Evolutionary conservation across 2,329 filamentous ascomycete species (phyloP).

Genomic region (Alternaria triticimaculans): DNA sequence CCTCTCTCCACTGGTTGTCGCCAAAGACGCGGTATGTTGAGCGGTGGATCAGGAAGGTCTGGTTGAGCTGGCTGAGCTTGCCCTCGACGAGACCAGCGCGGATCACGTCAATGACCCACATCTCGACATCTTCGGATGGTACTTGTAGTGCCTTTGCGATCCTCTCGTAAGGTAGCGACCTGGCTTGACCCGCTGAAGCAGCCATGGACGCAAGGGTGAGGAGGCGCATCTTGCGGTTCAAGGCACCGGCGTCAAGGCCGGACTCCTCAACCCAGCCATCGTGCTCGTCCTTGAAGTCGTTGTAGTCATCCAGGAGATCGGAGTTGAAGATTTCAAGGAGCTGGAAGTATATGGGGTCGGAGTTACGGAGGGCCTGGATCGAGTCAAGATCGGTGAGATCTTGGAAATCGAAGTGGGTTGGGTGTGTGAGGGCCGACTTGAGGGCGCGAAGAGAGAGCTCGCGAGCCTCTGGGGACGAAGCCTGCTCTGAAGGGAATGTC

Average conservation of each 20-base stretch:
- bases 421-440: conserved; percentile 70
- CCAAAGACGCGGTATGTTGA: conserved; percentile 96
- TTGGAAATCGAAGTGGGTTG: conserved; percentile 74
- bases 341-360: conserved; percentile 84
- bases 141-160: conserved; percentile 88
- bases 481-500: conserved; percentile 69
- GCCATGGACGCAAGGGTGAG: conserved; percentile 91
- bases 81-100: conserved; percentile 94
- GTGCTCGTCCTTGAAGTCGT: conserved; percentile 93
- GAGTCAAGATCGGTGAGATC: conserved; percentile 74
- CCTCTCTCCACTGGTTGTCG: conserved; percentile 97
- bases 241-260: conserved; percentile 71
- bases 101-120: conserved; percentile 99
- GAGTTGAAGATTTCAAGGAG: conserved; percentile 94
- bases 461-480: conserved; percentile 61
- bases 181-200: conserved; percentile 75
- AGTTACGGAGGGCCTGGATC: conserved; percentile 85
- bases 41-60: conserved; percentile 93
- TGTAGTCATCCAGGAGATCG: conserved; percentile 93
- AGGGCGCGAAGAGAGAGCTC: conserved; percentile 69
- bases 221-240: conserved; percentile 95
- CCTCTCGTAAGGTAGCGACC: conserved; percentile 85
- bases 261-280: conserved; percentile 82
- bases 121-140: conserved; percentile 83
- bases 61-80: conserved; percentile 90